Conservation (phyloP, 2,329 filamentous ascomycete species). For the Diplodia mutila region DNA sequence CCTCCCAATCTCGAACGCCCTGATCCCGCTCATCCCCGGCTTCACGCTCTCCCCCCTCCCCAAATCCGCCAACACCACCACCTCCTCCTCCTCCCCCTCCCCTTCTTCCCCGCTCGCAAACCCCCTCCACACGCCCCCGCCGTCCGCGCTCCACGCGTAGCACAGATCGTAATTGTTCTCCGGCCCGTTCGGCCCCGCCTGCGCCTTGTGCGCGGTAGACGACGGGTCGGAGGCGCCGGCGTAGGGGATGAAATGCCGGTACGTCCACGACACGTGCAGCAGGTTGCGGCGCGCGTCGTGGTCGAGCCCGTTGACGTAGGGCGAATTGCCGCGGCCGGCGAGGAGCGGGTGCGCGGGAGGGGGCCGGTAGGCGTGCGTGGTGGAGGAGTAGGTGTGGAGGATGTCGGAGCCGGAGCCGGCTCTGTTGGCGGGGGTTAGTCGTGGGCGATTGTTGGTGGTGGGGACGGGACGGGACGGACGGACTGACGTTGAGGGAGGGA, state of each 20-base stretch:
- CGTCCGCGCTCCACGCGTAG: conserved; percentile 54
- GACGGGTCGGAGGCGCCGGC: conserved; percentile 27
- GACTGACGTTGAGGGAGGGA: too few species aligned
- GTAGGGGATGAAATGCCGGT: conserved; percentile 52
- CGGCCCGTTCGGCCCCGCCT: conserved; percentile 7
- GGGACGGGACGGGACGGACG: too few species aligned
- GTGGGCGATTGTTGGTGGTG: too few species aligned
- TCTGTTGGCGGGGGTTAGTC: too few species aligned
- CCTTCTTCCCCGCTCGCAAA: conserved; percentile 39
- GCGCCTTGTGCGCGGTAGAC: conserved; percentile 1
- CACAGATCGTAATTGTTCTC: conserved; percentile 56
- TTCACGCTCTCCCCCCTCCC: neutral
- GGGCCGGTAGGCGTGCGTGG: conserved; percentile 43
- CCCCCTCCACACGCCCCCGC: conserved; percentile 50
- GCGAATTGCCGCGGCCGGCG: conserved; percentile 53
- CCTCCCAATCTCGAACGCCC: conserved; percentile 52
- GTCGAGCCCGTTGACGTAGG: conserved; percentile 57
- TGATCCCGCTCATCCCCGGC: conserved; percentile 48
- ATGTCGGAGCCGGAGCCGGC: conserved; percentile 16
- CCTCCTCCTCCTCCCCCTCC: conserved; percentile 24
- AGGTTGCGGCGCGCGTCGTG: conserved; percentile 33
- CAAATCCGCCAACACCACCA: conserved; percentile 43
- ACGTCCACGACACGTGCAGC: conserved; percentile 56
- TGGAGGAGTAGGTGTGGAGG: conserved; percentile 49
- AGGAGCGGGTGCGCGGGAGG: conserved; percentile 48